Evolutionary conservation across 1,284 basidiomycete species (phyloP).

Genomic region (Thelephora terrestris): DNA sequence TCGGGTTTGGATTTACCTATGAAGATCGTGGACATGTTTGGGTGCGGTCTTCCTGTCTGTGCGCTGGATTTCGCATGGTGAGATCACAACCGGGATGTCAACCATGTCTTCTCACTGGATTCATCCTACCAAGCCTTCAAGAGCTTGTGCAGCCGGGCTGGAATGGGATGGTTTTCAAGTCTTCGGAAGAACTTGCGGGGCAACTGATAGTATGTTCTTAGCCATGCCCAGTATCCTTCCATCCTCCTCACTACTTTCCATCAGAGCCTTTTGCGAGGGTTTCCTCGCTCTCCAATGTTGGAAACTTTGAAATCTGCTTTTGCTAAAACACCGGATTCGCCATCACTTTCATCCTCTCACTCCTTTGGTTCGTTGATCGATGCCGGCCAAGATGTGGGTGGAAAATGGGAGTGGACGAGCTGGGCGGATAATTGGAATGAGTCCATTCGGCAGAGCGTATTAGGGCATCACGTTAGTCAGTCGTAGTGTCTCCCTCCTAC

Average conservation of each 20-base stretch:
- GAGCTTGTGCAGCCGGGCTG: slow-evolving; percentile 80
- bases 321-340: slow-evolving; percentile 5
- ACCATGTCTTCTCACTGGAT: not conserved
- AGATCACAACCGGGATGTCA: slow-evolving; percentile 14
- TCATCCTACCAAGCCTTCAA: slow-evolving; percentile 43
- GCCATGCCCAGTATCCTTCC: not conserved
- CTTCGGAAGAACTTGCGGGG: slow-evolving; percentile 56
- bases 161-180: slow-evolving; percentile 77
- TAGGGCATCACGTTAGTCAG: slow-evolving; percentile 25
- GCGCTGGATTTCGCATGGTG: slow-evolving; percentile 84
- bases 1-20: slow-evolving; percentile 93
- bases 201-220: slow-evolving; percentile 56
- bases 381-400: slow-evolving; percentile 14
- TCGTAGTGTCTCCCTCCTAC: too few species aligned
- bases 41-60: slow-evolving; percentile 88
- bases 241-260: slow-evolving; percentile 5
- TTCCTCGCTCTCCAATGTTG: slow-evolving; percentile 47
- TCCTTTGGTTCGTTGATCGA: slow-evolving; percentile 2
- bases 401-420: slow-evolving; percentile 51
- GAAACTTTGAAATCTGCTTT: slow-evolving; percentile 39
- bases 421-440: slow-evolving; percentile 84
- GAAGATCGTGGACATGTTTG: slow-evolving; percentile 99
- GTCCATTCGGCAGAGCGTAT: slow-evolving; percentile 53
- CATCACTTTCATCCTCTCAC: slow-evolving; percentile 3
- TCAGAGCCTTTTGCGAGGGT: slow-evolving; percentile 50